Evolutionary conservation across 2,329 filamentous ascomycete genomes (phyloP), one percentile per base, ranked within the genome.

Genomic region (Alternaria longipes): DNA sequence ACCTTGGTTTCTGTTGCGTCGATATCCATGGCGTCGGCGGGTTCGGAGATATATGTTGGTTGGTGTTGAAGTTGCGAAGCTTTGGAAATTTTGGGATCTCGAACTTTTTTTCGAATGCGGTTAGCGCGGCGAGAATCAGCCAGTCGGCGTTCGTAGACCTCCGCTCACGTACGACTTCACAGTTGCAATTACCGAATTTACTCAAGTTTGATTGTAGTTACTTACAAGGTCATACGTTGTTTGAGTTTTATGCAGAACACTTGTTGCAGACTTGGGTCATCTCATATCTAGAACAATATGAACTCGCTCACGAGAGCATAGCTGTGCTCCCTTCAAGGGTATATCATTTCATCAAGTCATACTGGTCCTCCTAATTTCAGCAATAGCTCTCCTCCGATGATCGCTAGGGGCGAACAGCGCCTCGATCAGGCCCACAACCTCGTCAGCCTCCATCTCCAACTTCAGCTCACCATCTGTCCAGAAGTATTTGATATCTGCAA

Each of bases 381-480:
- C 79, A 68, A 89, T 87, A 3, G 87, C 85, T 70, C 81, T 82
- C 63, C 86, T 81, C 57, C 87, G 79, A 71, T 88, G 80, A 36
- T 86, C 84, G 64, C 85, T 87, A 66, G 89, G 88, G 18, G 87
- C 87, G 74, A 90, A 90, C 36, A 90, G 75, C 18, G 87, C 88
- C 74, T 87, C 82, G 52, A 90, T 86, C 73, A 90, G 70, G 68
- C 89, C 88, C 14, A 88, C 80, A 8, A 90, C 84, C 72, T 90
- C 88, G 34, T 88, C 86, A 3, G 80, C 80, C 24, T 83, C 83
- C 77, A 89, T 90, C 70, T 90, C 87, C 56, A 89, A 72, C 61
- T 84, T 84, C 68, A 90, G 69, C 73, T 88, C 88, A n/a, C 86
- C 86, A 66, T 90, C 87, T 3, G 81, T 82, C 88, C 88, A 90